Evolutionary conservation across 192 early-diverging fungal genomes (phyloP).

Genomic region (Linnemannia exigua): DNA sequence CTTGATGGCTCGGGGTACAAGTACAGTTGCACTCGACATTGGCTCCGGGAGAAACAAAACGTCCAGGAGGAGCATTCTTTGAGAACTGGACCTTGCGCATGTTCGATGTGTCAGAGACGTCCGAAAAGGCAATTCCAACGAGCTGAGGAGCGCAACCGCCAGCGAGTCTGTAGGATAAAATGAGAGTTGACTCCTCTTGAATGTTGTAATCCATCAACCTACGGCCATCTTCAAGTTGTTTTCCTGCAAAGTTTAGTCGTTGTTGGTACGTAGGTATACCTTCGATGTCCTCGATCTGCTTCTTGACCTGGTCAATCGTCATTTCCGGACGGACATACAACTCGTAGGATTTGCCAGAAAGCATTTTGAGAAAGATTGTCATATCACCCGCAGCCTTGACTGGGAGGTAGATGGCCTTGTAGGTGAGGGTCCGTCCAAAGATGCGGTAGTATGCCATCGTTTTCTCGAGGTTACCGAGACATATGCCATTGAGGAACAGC

Average conservation of each 20-base stretch:
- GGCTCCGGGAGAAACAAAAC: background rate
- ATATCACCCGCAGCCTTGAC: too few relatives aligned
- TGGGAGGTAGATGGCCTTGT: too few relatives aligned
- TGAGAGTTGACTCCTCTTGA: background rate
- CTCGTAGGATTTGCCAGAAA: too few relatives aligned
- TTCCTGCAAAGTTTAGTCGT: conserved; percentile 78
- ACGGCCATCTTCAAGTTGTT: conserved; percentile 80
- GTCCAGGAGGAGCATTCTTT: background rate
- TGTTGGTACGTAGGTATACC: conserved; percentile 81
- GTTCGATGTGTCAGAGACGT: background rate
- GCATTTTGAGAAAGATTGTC: too few relatives aligned
- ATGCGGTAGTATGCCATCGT: too few relatives aligned
- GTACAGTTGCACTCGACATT: conserved; percentile 21
- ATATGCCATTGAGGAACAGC: too few relatives aligned
- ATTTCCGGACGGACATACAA: too few relatives aligned
- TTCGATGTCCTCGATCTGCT: conserved; percentile 16
- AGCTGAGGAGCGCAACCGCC: background rate
- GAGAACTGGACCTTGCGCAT: conserved; percentile 4
- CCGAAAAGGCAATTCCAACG: background rate
- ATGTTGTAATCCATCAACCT: conserved; percentile 37
- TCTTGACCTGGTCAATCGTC: too few relatives aligned
- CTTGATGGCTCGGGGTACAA: conserved; percentile 3
- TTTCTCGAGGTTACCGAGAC: too few relatives aligned
- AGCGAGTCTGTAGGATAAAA: background rate
- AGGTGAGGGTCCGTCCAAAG: too few relatives aligned